Evolutionary conservation across 116 monocot genomes (phyloP).

Genomic region (Dioscorea cayenensis): DNA sequence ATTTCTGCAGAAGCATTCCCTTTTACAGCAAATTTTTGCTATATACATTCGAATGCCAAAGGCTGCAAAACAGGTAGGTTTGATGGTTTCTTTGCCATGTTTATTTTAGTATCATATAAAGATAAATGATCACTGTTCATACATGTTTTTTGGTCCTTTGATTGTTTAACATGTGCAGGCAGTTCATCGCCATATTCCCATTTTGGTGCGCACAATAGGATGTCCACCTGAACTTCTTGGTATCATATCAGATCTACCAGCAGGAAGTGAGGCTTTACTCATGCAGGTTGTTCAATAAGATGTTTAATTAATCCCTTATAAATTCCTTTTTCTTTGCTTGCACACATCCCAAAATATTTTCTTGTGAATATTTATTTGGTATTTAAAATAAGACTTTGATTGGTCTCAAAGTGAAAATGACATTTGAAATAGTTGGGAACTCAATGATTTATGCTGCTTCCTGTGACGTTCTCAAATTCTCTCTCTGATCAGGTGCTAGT

Average conservation of each 20-base stretch:
- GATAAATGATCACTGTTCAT: slow-evolving; percentile 1
- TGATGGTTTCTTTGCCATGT: background rate
- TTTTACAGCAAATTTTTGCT: slow-evolving; percentile 63
- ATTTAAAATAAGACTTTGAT: no score
- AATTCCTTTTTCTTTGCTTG: background rate
- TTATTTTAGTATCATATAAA: background rate
- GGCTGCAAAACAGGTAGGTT: slow-evolving; percentile 62
- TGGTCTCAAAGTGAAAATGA: no score
- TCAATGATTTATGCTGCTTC: no score
- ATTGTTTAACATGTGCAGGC: slow-evolving; percentile 51
- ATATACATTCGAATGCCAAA: slow-evolving; percentile 57
- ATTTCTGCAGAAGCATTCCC: slow-evolving; percentile 70
- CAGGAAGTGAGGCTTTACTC: slow-evolving; percentile 60
- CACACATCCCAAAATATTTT: no score
- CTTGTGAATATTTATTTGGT: background rate
- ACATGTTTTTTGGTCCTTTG: background rate
- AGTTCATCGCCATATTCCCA: slow-evolving; percentile 82
- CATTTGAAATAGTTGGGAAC: no score
- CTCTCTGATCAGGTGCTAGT: background rate
- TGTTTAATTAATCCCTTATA: slow-evolving; percentile 1
- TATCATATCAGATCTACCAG: slow-evolving; percentile 78
- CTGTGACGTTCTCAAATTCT: background rate
- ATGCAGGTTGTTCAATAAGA: slow-evolving; percentile 46
- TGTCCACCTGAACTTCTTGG: slow-evolving; percentile 66
- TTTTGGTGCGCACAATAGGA: slow-evolving; percentile 76